Conservation (phyloP, 257 asterid species). For the Plantago ovata region DNA sequence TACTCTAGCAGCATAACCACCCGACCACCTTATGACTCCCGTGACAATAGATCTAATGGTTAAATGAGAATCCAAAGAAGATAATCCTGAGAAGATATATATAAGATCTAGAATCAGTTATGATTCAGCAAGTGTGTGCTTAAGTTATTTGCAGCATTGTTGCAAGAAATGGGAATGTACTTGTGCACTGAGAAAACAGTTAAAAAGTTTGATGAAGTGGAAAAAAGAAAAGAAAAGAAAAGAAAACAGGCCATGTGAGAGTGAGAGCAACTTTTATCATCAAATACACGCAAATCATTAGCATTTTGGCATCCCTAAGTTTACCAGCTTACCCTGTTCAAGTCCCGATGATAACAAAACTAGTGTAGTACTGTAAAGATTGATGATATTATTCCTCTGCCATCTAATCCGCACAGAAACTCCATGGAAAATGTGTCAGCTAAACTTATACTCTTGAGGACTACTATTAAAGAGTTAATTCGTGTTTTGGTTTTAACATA, state of each 20-base stretch:
- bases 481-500: too few species aligned
- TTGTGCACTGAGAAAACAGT: slow-evolving; percentile 7
- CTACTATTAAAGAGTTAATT: too few species aligned
- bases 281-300: slow-evolving; percentile 36
- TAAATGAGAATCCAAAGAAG: too few species aligned
- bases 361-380: background rate
- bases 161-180: background rate
- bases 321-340: slow-evolving; percentile 19
- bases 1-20: too few species aligned
- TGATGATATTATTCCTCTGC: slow-evolving; percentile 19
- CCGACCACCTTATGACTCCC: too few species aligned
- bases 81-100: too few species aligned
- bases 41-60: too few species aligned
- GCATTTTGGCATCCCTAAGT: slow-evolving; percentile 34
- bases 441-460: slow-evolving; percentile 28
- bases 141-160: too few species aligned
- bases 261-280: slow-evolving; percentile 44
- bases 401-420: slow-evolving; percentile 24
- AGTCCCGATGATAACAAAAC: slow-evolving; percentile 27
- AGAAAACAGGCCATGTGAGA: slow-evolving; percentile 51
- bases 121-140: too few species aligned
- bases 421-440: slow-evolving; percentile 22
- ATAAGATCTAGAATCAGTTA: too few species aligned
- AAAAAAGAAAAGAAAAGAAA: slow-evolving; percentile 3
- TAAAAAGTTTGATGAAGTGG: background rate